Evolutionary conservation across 176 grass and related monocot genomes (phyloP).

Genomic region (Urochloa ruziziensis): DNA sequence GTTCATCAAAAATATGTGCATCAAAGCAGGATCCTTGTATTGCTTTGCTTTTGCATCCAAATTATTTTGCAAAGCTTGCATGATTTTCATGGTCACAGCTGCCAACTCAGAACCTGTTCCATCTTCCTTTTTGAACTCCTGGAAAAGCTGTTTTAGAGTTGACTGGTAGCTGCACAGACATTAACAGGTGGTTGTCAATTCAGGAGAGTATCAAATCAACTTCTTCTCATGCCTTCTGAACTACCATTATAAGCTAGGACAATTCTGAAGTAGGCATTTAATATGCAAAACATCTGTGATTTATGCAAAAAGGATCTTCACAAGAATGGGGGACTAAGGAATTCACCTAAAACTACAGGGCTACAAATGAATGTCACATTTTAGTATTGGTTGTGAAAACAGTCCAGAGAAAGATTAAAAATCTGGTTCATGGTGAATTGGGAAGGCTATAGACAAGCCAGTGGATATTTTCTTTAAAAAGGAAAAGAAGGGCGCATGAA

Average conservation of each 20-base stretch:
- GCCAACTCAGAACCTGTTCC: conserved; percentile 80
- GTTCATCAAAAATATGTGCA: conserved; percentile 93
- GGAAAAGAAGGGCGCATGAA: not conserved
- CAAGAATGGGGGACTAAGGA: not conserved
- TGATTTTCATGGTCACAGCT: conserved; percentile 85
- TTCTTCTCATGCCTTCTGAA: not conserved
- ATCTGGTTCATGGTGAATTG: not conserved
- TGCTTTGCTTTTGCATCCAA: conserved; percentile 92
- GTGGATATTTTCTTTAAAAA: not conserved
- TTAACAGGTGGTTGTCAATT: conserved; percentile 20
- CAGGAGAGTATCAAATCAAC: not conserved
- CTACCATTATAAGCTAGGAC: not conserved
- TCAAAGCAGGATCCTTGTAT: conserved; percentile 88
- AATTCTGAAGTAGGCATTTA: not conserved
- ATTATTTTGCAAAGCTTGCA: conserved; percentile 95
- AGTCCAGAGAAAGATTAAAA: not conserved
- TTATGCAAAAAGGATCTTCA: not conserved
- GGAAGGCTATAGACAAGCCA: not conserved
- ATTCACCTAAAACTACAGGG: not conserved
- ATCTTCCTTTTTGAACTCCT: conserved; percentile 80
- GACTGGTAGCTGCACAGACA: conserved; percentile 75
- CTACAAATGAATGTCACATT: not conserved
- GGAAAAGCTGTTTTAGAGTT: conserved; percentile 91
- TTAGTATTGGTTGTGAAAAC: conserved; percentile 13
- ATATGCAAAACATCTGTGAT: not conserved